Conservation (phyloP, 805 yeast genomes). For the Candida maesae region DNA sequence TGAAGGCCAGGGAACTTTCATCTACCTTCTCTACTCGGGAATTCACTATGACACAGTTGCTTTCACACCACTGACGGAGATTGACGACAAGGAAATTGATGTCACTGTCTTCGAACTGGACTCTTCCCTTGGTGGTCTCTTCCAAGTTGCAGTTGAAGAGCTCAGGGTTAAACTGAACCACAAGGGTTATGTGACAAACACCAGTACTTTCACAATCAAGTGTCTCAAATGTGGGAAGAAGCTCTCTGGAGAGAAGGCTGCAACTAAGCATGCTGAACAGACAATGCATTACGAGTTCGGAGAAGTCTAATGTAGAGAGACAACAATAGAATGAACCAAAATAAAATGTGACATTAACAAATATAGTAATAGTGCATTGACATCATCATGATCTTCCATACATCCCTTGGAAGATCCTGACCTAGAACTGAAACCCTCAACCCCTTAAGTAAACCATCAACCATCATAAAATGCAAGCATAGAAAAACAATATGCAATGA, state of each 20-base stretch:
- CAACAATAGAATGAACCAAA: too few relatives aligned
- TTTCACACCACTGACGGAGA: conserved; percentile 24
- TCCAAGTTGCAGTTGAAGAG: conserved; percentile 35
- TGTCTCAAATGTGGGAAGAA: conserved; percentile 53
- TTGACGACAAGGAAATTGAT: conserved; percentile 33
- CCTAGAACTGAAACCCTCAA: too few relatives aligned
- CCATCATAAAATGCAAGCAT: too few relatives aligned
- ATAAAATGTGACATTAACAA: too few relatives aligned
- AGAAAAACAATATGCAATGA: too few relatives aligned
- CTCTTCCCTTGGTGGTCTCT: conserved; percentile 29
- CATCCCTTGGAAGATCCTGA: too few relatives aligned
- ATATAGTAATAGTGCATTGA: too few relatives aligned
- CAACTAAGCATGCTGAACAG: conserved; percentile 56
- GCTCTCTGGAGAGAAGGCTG: conserved; percentile 61
- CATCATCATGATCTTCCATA: too few relatives aligned
- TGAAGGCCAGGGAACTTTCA: conserved; percentile 33
- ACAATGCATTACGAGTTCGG: conserved; percentile 64
- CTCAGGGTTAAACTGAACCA: conserved; percentile 44
- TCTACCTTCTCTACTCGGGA: conserved; percentile 62
- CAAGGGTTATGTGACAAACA: conserved; percentile 61
- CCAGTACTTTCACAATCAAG: conserved; percentile 50
- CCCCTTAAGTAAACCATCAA: too few relatives aligned
- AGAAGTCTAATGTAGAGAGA: conserved; percentile 27
- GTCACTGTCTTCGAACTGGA: conserved; percentile 39
- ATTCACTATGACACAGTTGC: conserved; percentile 69